phyloP scores from a whole-genome alignment of 345 rosid species.

The Angophora floribunda region DNA sequence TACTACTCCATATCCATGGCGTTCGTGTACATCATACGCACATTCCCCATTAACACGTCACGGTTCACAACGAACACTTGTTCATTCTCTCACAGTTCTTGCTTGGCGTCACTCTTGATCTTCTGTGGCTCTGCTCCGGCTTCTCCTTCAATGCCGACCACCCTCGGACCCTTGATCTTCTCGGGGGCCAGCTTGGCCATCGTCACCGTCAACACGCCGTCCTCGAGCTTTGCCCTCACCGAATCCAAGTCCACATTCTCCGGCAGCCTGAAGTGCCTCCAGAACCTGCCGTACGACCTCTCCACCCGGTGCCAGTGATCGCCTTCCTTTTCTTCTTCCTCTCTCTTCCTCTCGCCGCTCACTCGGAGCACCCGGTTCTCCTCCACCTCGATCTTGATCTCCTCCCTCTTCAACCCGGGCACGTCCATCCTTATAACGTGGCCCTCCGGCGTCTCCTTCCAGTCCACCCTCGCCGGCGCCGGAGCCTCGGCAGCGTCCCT shows the following conservation, averaged over 20 bases:
- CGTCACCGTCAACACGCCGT: constrained; percentile 55
- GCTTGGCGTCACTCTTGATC: constrained; percentile 26
- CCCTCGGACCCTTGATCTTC: constrained; percentile 47
- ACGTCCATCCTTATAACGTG: constrained; percentile 60
- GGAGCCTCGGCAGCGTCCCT: constrained; percentile 30
- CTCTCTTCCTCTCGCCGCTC: constrained; percentile 69
- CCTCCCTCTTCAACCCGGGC: constrained; percentile 70
- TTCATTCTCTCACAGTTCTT: constrained; percentile 20
- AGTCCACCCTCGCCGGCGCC: constrained; percentile 60
- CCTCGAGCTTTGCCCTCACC: constrained; percentile 55
- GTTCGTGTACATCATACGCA: neutral
- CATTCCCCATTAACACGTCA: neutral
- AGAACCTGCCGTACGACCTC: constrained; percentile 70
- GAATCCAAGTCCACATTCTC: constrained; percentile 64
- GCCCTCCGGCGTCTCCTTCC: constrained; percentile 78
- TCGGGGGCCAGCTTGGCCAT: constrained; percentile 53
- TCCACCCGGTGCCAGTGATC: constrained; percentile 84
- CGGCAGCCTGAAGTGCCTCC: constrained; percentile 73
- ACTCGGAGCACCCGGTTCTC: constrained; percentile 57
- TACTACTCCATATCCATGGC: neutral
- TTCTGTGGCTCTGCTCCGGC: constrained; percentile 22
- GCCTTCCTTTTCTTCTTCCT: constrained; percentile 54
- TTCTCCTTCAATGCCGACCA: constrained; percentile 37
- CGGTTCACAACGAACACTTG: neutral
- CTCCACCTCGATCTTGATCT: constrained; percentile 66